Conservation (phyloP, 2,329 filamentous ascomycete species). For the Penicillium decumbens region DNA sequence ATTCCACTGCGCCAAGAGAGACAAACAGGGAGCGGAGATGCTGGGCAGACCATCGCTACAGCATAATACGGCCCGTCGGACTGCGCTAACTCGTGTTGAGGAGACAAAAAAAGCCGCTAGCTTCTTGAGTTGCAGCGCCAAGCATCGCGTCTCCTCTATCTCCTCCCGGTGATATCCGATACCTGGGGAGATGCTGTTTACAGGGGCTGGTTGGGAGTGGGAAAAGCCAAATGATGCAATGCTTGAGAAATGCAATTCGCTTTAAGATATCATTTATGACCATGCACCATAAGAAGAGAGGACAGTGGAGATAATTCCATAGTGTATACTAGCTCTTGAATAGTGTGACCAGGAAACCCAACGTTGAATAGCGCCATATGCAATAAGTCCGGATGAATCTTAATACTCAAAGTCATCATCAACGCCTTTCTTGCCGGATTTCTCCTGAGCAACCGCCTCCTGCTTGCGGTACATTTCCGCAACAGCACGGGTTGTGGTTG, state of each 20-base stretch:
- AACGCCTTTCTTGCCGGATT: slow-evolving; percentile 78
- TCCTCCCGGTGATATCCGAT: slow-evolving; percentile 13
- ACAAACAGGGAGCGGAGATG: slow-evolving; percentile 11
- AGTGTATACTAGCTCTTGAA: slow-evolving; percentile 2
- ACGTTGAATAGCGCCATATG: not conserved
- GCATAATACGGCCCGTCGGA: not conserved
- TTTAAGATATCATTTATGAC: not conserved
- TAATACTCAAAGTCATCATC: slow-evolving; percentile 99
- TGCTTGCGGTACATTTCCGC: slow-evolving; percentile 97
- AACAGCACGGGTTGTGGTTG: slow-evolving; percentile 76
- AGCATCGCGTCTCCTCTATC: slow-evolving; percentile 4
- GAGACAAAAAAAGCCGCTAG: not conserved
- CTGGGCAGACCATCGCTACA: slow-evolving; percentile 1
- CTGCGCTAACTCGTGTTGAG: not conserved
- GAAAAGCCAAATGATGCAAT: not conserved
- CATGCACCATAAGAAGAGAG: not conserved
- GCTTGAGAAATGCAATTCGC: not conserved
- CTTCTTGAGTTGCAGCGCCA: slow-evolving; percentile 23
- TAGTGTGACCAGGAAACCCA: not conserved
- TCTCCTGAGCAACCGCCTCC: slow-evolving; percentile 80
- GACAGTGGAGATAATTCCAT: not conserved
- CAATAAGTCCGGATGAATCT: not conserved
- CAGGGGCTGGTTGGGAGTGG: not conserved
- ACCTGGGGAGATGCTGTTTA: not conserved
- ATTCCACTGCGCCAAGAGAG: slow-evolving; percentile 16